Evolutionary conservation across 78 protist genomes (phyloP).

Genomic region (Chrysochromulina parva): DNA sequence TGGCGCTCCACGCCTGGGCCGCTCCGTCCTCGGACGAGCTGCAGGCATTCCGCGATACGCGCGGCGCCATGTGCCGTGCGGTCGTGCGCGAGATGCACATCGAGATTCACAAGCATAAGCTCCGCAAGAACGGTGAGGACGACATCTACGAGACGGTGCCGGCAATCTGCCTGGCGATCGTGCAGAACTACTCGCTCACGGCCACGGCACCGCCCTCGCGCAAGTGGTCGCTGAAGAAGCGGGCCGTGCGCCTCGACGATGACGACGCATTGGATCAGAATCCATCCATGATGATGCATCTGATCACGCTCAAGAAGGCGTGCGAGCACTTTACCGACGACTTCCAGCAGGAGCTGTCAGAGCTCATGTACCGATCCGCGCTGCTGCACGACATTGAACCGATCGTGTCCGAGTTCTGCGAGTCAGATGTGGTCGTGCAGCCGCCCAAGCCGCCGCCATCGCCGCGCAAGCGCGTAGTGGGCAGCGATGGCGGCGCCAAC

Average conservation of each 20-base stretch:
- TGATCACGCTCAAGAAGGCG: not conserved
- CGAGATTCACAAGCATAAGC: not conserved
- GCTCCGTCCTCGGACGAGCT: too few relatives aligned
- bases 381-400: not conserved
- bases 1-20: too few relatives aligned
- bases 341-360: conserved; percentile 3
- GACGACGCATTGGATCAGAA: not conserved
- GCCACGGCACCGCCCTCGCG: not conserved
- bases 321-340: not conserved
- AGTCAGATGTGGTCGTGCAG: not conserved
- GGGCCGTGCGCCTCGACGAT: not conserved
- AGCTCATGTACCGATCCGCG: not conserved
- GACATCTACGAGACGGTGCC: conserved; percentile 27
- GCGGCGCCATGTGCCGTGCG: not conserved
- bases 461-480: too few relatives aligned
- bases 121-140: not conserved
- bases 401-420: not conserved
- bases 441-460: too few relatives aligned
- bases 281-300: not conserved
- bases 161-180: conserved; percentile 7
- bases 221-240: not conserved
- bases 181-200: conserved; percentile 11
- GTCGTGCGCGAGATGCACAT: not conserved
- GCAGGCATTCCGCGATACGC: too few relatives aligned
- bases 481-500: too few relatives aligned